Evolutionary conservation across 2,329 filamentous ascomycete species (phyloP), one percentile per base, ranked within the genome.

Genomic region (Aspergillus ruber): DNA sequence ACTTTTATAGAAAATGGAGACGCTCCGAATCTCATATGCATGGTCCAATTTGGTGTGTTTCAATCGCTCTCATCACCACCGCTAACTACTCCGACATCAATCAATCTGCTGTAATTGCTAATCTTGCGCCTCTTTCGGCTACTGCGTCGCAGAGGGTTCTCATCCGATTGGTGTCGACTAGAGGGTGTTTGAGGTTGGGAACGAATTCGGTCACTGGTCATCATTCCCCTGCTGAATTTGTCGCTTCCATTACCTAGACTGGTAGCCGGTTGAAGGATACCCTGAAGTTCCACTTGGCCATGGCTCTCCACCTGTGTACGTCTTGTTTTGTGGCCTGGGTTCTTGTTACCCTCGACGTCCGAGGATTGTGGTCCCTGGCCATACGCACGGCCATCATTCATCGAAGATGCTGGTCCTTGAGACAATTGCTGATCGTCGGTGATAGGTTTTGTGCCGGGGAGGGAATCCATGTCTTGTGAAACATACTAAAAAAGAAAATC

Each of bases 101-200:
- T 56, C 15, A 61, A 55, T 29, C 58, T 53, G n/a, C 50, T 50
- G 40, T 57, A 61, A 41, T 64, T 64, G 56, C 63, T 66, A 25
- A 64, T 58, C 46, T 63, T 66, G 45, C 61, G 59, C 32, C 51
- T 56, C 49, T 62, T 64, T 27, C 54, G 50, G 15, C 43, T 45
- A 40, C 56, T 59, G 15, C 55, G 53, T 18, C 54, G 53, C 18
- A 50, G 45, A n/a, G 38, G 17, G 36, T 39, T 39, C 36, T 21
- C 9, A 18, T 39, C 45, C 9, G 27, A 17, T n/a, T 21, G 23
- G 21, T 46, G 39, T 10, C 27, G 44, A 29, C 36, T 47, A 35
- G 29, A 17, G 2, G 46, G 39, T 18, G 42, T 51, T 25, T 42
- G 10, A 9, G 39, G 42, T 21, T 45, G 46, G 9, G 23, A 42